Evolutionary conservation across 768 basidiomycete species (phyloP).

Genomic region (Lactarius evosmus): DNA sequence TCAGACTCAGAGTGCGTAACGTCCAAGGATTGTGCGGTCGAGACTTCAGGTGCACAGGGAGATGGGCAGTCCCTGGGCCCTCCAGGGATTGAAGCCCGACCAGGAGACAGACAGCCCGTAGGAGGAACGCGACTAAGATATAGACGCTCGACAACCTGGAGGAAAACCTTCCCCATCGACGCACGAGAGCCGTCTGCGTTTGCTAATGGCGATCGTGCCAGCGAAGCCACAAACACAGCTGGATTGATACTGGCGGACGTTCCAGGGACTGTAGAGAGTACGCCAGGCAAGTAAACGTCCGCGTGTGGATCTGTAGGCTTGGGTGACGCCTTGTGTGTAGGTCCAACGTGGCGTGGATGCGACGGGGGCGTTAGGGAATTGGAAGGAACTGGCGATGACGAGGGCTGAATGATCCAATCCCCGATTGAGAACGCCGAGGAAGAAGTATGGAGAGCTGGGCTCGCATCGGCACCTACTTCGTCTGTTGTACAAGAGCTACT

Average conservation of each 20-base stretch:
- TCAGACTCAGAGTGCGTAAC: background rate
- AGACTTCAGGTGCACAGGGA: background rate
- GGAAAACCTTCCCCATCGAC: background rate
- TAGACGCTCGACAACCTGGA: constrained; percentile 12
- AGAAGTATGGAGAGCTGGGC: constrained; percentile 9
- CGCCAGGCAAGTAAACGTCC: background rate
- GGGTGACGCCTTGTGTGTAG: background rate
- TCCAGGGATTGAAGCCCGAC: background rate
- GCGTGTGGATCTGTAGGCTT: background rate
- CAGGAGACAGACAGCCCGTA: constrained; percentile 7
- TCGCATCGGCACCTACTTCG: background rate
- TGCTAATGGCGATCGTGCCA: background rate
- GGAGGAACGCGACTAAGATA: background rate
- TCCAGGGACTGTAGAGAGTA: background rate
- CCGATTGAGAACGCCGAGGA: constrained; percentile 22
- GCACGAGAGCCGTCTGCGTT: background rate
- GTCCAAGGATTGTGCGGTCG: background rate
- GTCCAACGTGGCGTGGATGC: background rate
- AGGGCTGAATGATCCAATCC: constrained; percentile 21
- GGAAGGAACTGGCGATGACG: constrained; percentile 12
- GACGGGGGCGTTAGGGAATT: background rate
- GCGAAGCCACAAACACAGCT: background rate
- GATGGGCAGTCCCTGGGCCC: background rate
- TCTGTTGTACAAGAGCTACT: background rate
- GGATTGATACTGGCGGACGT: constrained; percentile 1